Conservation (phyloP, 495 filamentous ascomycete species). For the Tuber calosporum region DNA sequence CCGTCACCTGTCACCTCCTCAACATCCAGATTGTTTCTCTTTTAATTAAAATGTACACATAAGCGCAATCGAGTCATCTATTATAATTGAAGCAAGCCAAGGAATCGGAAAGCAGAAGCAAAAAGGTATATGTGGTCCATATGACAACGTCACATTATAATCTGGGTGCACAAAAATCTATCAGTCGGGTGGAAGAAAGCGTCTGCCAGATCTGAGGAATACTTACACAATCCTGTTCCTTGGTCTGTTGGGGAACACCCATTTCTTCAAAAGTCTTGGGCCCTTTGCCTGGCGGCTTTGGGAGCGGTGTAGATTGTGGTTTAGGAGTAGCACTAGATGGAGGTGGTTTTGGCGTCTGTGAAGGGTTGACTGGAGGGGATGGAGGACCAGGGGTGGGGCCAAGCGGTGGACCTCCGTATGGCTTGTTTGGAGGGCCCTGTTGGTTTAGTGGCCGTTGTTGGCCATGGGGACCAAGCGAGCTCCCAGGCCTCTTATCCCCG, state of each 20-base stretch:
- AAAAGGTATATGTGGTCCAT: slow-evolving; percentile 6
- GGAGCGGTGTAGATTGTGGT: slow-evolving; percentile 42
- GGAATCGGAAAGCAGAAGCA: background rate
- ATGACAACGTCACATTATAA: slow-evolving; percentile 52
- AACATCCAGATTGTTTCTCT: background rate
- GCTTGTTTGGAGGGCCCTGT: slow-evolving; percentile 33
- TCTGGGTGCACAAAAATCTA: slow-evolving; percentile 43
- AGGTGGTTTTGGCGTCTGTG: slow-evolving; percentile 39
- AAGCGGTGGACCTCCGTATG: slow-evolving; percentile 12
- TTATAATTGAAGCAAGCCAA: background rate
- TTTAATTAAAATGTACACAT: background rate
- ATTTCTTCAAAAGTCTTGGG: slow-evolving; percentile 98
- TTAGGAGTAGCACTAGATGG: slow-evolving; percentile 36
- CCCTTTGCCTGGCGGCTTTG: slow-evolving; percentile 61
- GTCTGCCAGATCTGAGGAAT: background rate
- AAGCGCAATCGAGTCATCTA: background rate
- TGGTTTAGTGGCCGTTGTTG: slow-evolving; percentile 28
- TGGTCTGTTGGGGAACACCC: slow-evolving; percentile 75
- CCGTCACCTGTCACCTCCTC: background rate
- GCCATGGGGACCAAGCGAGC: slow-evolving; percentile 20
- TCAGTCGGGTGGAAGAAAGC: slow-evolving; percentile 4
- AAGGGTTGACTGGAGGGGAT: slow-evolving; percentile 23
- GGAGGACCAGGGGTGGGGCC: slow-evolving; percentile 19
- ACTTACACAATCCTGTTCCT: slow-evolving; percentile 86
- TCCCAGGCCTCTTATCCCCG: slow-evolving; percentile 22